phyloP scores from a whole-genome alignment of 2,329 filamentous ascomycete species.

The Cordyceps cicadae region DNA sequence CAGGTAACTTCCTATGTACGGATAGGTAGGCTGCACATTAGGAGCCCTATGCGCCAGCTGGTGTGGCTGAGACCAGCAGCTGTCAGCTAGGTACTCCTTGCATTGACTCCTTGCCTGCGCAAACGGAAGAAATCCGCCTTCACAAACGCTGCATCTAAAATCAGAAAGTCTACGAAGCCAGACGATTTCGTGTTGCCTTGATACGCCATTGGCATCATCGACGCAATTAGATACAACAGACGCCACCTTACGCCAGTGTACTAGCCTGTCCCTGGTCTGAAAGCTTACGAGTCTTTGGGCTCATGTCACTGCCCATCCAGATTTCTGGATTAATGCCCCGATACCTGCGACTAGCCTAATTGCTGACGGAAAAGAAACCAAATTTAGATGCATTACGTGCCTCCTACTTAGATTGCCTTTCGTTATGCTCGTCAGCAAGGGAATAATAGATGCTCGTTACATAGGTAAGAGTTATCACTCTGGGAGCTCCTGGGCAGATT shows the following conservation, averaged over 20 bases:
- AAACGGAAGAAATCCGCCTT: background rate
- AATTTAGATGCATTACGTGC: background rate
- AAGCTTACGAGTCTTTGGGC: background rate
- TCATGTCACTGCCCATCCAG: background rate
- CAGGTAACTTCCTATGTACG: no score
- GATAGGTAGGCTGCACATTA: background rate
- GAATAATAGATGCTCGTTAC: background rate
- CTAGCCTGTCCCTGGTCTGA: background rate
- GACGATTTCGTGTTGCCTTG: background rate
- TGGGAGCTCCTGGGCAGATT: background rate
- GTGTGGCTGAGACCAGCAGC: slow-evolving; percentile 4
- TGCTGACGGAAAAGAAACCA: background rate
- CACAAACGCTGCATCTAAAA: background rate
- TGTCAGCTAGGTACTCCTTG: background rate
- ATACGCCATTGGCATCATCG: background rate
- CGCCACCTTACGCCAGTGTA: background rate
- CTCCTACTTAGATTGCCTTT: background rate
- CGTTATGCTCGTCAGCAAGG: background rate
- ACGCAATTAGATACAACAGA: background rate
- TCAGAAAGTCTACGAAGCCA: background rate
- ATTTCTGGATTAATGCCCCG: background rate
- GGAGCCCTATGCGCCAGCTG: background rate
- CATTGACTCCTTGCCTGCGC: background rate
- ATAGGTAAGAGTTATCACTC: background rate
- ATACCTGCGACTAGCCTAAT: background rate